phyloP scores from a whole-genome alignment of 225 moss, liverwort and hornwort species.

The Bryoerythrophyllum caledonicum region DNA sequence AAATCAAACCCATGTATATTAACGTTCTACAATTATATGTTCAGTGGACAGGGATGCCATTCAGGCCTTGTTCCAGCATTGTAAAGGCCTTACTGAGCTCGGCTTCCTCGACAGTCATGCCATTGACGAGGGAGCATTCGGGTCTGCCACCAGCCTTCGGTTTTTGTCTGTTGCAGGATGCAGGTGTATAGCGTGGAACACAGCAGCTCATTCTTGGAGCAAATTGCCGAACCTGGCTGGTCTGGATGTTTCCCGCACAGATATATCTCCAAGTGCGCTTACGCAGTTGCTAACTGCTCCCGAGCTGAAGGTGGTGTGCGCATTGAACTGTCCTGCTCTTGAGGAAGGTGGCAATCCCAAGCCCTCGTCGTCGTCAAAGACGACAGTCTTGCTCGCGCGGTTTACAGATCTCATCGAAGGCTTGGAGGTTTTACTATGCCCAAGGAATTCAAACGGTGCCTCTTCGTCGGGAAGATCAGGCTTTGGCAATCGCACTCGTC shows the following conservation, averaged over 20 bases:
- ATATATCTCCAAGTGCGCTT: constrained; percentile 70
- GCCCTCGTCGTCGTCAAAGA: constrained; percentile 33
- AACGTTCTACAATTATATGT: too few species aligned
- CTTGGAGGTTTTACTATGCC: constrained; percentile 44
- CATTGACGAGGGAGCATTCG: constrained; percentile 63
- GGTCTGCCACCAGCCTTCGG: constrained; percentile 52
- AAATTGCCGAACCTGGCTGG: constrained; percentile 72
- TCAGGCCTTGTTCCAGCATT: constrained; percentile 61
- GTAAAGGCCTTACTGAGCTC: constrained; percentile 62
- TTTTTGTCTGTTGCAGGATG: constrained; percentile 76
- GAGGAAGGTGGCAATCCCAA: constrained; percentile 68
- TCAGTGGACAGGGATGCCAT: constrained; percentile 69
- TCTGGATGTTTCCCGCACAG: constrained; percentile 82
- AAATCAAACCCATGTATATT: too few species aligned
- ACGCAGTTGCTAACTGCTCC: constrained; percentile 72
- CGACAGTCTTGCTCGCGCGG: constrained; percentile 65
- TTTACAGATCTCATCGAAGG: constrained; percentile 82
- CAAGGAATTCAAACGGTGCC: constrained; percentile 15
- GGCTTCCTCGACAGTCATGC: constrained; percentile 66
- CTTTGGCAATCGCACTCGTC: constrained; percentile 15
- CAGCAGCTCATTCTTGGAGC: constrained; percentile 66
- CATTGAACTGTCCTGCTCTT: constrained; percentile 71
- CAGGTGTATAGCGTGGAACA: constrained; percentile 67
- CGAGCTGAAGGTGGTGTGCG: constrained; percentile 73
- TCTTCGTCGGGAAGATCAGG: constrained; percentile 16